phyloP scores from a whole-genome alignment of 345 rosid genomes.

The Psidium friedrichsthalianum region DNA sequence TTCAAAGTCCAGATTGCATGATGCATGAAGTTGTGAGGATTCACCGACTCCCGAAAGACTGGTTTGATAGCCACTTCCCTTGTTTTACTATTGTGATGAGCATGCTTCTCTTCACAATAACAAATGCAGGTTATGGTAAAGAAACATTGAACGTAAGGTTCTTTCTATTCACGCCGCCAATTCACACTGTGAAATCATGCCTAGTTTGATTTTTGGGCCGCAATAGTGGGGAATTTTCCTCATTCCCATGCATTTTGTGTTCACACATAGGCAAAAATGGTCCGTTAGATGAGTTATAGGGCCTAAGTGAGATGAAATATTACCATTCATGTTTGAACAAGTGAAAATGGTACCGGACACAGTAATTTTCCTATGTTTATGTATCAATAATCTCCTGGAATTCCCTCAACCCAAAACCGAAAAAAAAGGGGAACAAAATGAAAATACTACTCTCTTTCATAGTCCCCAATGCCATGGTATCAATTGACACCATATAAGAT shows the following conservation, averaged over 20 bases:
- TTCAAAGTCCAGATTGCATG: neutral
- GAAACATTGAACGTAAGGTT: neutral
- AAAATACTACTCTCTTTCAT: too few species aligned
- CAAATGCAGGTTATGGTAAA: neutral
- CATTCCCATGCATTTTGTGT: neutral
- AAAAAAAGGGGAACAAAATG: too few species aligned
- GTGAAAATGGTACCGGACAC: too few species aligned
- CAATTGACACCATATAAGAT: too few species aligned
- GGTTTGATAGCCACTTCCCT: neutral
- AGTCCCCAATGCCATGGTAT: too few species aligned
- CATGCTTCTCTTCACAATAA: neutral
- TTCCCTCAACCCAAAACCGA: too few species aligned
- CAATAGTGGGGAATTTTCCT: neutral
- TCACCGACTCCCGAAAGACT: neutral
- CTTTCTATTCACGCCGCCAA: neutral
- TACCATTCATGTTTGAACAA: neutral
- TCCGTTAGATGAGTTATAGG: neutral
- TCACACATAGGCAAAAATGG: neutral
- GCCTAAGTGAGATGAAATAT: neutral
- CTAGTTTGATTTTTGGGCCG: neutral
- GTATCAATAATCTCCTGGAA: too few species aligned
- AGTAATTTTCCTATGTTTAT: too few species aligned
- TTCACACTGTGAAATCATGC: neutral
- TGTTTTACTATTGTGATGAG: neutral
- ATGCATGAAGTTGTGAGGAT: neutral